Evolutionary conservation across 768 basidiomycete species (phyloP).

Genomic region (Mycena rosella): DNA sequence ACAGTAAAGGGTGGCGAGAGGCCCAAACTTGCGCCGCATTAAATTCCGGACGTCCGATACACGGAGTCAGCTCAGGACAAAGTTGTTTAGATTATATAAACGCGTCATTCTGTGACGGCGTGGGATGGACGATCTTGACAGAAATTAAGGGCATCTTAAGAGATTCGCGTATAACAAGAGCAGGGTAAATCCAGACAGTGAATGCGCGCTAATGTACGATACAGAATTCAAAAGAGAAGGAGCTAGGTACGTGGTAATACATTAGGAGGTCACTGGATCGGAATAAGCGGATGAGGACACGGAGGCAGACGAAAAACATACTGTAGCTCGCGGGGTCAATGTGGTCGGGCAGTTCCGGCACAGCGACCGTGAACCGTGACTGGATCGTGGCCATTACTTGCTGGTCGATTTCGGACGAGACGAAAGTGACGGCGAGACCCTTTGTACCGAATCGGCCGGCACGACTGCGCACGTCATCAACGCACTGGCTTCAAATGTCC

Average conservation of each 20-base stretch:
- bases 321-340: slow-evolving; percentile 97
- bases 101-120: no score
- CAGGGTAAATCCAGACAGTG: slow-evolving; percentile 20
- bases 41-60: not conserved
- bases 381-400: slow-evolving; percentile 97
- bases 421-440: slow-evolving; percentile 98
- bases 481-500: not conserved
- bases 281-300: not conserved
- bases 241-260: slow-evolving; percentile 31
- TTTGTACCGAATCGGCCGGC: slow-evolving; percentile 99
- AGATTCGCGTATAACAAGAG: not conserved
- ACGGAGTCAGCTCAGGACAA: no score
- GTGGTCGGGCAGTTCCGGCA: slow-evolving; percentile 93
- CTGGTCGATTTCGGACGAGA: slow-evolving; percentile 91
- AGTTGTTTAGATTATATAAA: no score
- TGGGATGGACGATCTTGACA: no score
- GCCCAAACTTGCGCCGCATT: slow-evolving; percentile 52
- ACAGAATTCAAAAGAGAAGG: slow-evolving; percentile 33
- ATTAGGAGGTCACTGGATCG: slow-evolving; percentile 62
- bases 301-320: slow-evolving; percentile 60
- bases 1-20: slow-evolving; percentile 71
- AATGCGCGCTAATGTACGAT: slow-evolving; percentile 35
- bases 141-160: no score
- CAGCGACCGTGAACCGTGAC: slow-evolving; percentile 96
- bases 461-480: slow-evolving; percentile 66